phyloP scores from a whole-genome alignment of 352 stramenopile species.

The Halophytophthora polymorphica region DNA sequence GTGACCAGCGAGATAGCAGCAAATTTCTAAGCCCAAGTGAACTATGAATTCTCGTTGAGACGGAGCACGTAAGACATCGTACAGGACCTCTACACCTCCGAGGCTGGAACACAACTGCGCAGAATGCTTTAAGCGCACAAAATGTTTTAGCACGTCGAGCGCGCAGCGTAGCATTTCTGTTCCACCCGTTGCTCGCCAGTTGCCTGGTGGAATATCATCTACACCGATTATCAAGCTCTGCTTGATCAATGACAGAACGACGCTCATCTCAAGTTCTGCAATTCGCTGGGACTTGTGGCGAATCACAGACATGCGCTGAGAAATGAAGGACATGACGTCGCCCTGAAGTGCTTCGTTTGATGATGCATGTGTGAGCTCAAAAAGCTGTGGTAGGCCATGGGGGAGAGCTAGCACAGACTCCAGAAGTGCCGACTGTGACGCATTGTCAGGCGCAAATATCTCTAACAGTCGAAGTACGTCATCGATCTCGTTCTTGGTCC shows the following conservation, averaged over 20 bases:
- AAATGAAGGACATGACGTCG: conserved; percentile 21
- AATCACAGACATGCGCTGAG: conserved; percentile 20
- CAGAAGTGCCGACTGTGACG: conserved; percentile 17
- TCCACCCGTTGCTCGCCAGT: conserved; percentile 4
- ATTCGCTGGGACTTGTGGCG: conserved; percentile 27
- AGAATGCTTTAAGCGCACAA: conserved; percentile 27
- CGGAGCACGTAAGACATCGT: conserved; percentile 30
- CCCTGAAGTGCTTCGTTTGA: conserved; percentile 2
- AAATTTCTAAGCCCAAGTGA: conserved; percentile 31
- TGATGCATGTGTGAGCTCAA: conserved; percentile 13
- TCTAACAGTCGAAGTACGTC: conserved; percentile 13
- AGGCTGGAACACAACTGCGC: conserved; percentile 19
- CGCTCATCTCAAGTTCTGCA: conserved; percentile 17
- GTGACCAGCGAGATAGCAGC: conserved; percentile 33
- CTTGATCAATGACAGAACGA: conserved; percentile 19
- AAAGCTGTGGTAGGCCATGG: conserved; percentile 18
- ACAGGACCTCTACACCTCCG: conserved; percentile 24
- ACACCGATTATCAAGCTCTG: conserved; percentile 11
- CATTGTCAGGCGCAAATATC: conserved; percentile 15
- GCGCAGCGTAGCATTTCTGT: conserved; percentile 16
- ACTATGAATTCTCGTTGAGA: conserved; percentile 23
- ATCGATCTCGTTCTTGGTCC: conserved; percentile 13
- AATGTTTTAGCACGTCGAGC: conserved; percentile 28
- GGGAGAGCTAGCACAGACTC: conserved; percentile 18
- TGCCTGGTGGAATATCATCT: conserved; percentile 3